Percentiles rank a stretch among this genome's conserved stretches.
Evolutionary conservation across 257 asterid species (phyloP).

Genomic region (Petunia axillaris): DNA sequence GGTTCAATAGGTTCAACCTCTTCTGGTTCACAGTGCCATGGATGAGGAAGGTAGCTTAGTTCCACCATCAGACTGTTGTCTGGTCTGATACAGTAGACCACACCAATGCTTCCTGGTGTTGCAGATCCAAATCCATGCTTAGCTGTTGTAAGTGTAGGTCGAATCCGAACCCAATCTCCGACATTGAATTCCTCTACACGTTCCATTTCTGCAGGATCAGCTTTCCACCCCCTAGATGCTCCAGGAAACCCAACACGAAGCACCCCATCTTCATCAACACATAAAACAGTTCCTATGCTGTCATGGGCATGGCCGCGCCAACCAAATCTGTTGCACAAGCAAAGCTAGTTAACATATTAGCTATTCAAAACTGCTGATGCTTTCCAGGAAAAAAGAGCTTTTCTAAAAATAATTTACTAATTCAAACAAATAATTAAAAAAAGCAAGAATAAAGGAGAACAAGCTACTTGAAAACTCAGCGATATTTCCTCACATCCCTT

Average conservation of each 20-base stretch:
- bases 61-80: constrained; percentile 85
- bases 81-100: constrained; percentile 86
- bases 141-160: constrained; percentile 91
- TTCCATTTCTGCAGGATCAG: constrained; percentile 99
- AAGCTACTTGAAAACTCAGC: too few species aligned
- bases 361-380: neutral
- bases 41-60: constrained; percentile 91
- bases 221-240: constrained; percentile 99
- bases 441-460: too few species aligned
- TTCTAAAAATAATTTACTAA: too few species aligned
- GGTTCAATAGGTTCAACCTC: constrained; percentile 97
- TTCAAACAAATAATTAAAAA: too few species aligned
- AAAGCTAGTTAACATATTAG: neutral
- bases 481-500: too few species aligned
- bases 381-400: neutral
- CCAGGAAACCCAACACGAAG: constrained; percentile 99
- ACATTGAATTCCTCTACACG: constrained; percentile 97
- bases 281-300: constrained; percentile 90
- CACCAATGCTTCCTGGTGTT: constrained; percentile 95
- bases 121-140: constrained; percentile 97
- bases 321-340: constrained; percentile 73
- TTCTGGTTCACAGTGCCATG: constrained; percentile 99
- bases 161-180: constrained; percentile 99
- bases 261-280: constrained; percentile 99
- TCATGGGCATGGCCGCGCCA: constrained; percentile 97